Percentiles rank a stretch among this genome's conserved stretches.
These are phyloP conservation scores for Fusarium drepaniforme DNA, from an alignment of 2,329 filamentous ascomycete genomes.

Conservation along the genomic window DNA sequence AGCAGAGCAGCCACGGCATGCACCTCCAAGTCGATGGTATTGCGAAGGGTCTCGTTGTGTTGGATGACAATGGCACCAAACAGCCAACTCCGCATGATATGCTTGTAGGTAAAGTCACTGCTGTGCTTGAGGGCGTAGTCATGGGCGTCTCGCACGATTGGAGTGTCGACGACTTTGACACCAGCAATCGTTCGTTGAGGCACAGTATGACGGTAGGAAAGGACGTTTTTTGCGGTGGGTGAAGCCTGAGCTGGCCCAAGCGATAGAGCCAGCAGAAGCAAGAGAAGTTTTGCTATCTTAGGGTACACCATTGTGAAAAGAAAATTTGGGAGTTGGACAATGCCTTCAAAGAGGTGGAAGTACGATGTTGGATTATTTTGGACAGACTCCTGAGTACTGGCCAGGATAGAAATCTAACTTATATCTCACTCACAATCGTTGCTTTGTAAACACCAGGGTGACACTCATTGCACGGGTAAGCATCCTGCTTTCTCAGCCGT, in stretches of 20 bases:
- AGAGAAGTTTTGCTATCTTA: background rate
- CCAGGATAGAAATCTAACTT: background rate
- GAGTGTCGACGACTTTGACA: conserved; percentile 8
- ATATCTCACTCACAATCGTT: background rate
- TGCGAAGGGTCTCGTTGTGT: conserved; percentile 7
- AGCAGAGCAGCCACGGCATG: conserved; percentile 22
- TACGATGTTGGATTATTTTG: background rate
- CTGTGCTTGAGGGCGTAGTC: conserved; percentile 5
- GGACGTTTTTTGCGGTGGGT: background rate
- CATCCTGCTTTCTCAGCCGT: background rate
- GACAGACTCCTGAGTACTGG: background rate
- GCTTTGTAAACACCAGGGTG: background rate
- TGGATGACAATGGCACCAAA: conserved; percentile 13
- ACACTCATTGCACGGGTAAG: background rate
- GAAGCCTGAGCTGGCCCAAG: background rate
- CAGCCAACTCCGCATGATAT: conserved; percentile 24
- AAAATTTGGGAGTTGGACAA: background rate
- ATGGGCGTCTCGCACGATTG: conserved; percentile 11
- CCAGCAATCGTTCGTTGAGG: conserved; percentile 2
- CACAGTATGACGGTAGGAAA: background rate
- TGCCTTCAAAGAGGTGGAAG: background rate
- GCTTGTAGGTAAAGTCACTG: conserved; percentile 20
- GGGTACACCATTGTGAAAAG: background rate
- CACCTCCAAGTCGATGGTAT: background rate
- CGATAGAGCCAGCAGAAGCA: background rate